Base-by-base conservation (phyloP, 352 stramenopile species). In the Pythium utonaiense region DNA sequence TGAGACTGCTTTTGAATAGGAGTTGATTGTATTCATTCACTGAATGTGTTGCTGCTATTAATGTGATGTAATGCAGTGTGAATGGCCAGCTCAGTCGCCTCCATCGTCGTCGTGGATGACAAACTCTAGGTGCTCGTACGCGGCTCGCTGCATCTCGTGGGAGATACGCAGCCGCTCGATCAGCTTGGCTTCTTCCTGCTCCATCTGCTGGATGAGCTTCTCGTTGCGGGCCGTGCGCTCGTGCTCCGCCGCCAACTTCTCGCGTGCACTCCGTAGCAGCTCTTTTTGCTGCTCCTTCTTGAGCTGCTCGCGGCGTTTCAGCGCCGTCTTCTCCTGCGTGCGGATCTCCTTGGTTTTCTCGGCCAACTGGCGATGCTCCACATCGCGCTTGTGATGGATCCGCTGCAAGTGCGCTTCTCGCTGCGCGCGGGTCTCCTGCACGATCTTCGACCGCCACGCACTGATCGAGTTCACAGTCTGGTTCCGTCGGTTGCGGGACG, bases 71-170 rank as follows among this genome's bases (percentile, higher is more conserved):
- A n/a, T n/a, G n/a, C n/a, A n/a, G n/a, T 31, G 22, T 33, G 7
- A 30, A 25, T 48, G 19, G 22, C 9, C 6, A 30, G 41, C 19
- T 48, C 41, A 48, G 41, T 50, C 12, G 24, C 13, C 42, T 2
- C 40, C 33, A 34, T 67, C 60, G 30, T 53, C 31, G 50, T 85
- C 66, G 33, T 87, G 67, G 64, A 89, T 84, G 44, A 77, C 77
- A 48, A 82, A 78, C 58, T 89, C 77, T 30, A 89, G 71, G 49
- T 89, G 73, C 25, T 88, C 77, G 62, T 83, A 88, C 14, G 79
- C 80, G 3, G 74, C 67, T 24, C 74, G 78, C 62, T 89, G 80
- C 48, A 85, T 60, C 33, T 89, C 80, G 55, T 91, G 79, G 36
- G 80, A 86, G 13, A 86, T 51, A 6, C 77, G 70, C 28, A 91